Conservation (phyloP, 164 flowering plant genomes). For the Aristolochia fimbriata region DNA sequence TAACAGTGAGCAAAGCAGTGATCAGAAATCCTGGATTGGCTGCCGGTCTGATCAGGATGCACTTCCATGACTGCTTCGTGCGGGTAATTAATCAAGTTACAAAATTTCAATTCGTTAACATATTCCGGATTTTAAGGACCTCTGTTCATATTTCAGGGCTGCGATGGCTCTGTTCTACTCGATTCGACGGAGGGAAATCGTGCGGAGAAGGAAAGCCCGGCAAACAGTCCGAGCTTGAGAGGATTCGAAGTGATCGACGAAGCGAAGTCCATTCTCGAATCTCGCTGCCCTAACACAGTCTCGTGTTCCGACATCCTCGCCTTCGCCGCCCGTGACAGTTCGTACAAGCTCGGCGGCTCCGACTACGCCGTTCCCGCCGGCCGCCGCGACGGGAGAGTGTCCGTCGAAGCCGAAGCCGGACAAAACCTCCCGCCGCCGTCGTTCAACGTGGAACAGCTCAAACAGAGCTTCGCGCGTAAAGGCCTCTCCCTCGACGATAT, state of each 20-base stretch:
- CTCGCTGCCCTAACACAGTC: constrained; percentile 35
- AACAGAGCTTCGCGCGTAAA: constrained; percentile 2
- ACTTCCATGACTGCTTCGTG: constrained; percentile 71
- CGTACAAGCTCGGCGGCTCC: constrained; percentile 21
- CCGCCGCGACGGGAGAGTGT: constrained; percentile 30
- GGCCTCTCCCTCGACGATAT: constrained; percentile 13
- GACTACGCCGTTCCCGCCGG: constrained; percentile 35
- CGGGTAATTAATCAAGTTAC: constrained; percentile 22
- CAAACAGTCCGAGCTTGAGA: constrained; percentile 33
- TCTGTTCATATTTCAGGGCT: constrained; percentile 26
- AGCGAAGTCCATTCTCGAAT: constrained; percentile 37
- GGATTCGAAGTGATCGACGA: constrained; percentile 12
- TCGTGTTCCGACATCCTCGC: constrained; percentile 60
- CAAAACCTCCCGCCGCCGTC: constrained; percentile 7
- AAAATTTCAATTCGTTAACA: too few species aligned
- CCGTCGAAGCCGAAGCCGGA: constrained; percentile 11
- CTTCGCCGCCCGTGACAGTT: constrained; percentile 47
- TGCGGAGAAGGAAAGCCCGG: constrained; percentile 29
- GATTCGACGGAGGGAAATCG: constrained; percentile 31
- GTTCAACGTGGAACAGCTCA: neutral
- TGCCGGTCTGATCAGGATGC: constrained; percentile 54
- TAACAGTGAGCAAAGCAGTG: constrained; percentile 31
- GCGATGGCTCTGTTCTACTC: constrained; percentile 48
- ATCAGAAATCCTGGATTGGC: constrained; percentile 40
- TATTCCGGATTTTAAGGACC: too few species aligned